Percentiles rank a stretch among this genome's conserved stretches.
These are phyloP conservation scores for Botryosphaeria dothidea DNA, from an alignment of 2,329 filamentous ascomycete genomes.

Conservation along the genomic window DNA sequence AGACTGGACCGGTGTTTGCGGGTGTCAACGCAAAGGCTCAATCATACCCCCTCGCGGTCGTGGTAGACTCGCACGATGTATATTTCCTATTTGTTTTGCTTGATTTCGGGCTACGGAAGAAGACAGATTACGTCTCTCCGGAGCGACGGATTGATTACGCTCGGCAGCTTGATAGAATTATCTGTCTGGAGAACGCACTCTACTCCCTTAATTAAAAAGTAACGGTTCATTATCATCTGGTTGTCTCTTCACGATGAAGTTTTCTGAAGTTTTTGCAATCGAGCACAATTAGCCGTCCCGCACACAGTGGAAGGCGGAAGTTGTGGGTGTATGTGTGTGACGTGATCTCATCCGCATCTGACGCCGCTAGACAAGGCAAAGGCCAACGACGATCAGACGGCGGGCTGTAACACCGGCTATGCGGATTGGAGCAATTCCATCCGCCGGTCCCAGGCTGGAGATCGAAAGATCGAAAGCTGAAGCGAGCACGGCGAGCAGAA, in stretches of 20 bases:
- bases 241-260: no score
- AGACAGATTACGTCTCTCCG: constrained; percentile 1
- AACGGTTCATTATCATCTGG: background rate
- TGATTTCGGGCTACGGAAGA: background rate
- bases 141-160: constrained; percentile 6
- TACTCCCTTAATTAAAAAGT: constrained; percentile 17
- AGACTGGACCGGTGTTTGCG: constrained; percentile 20
- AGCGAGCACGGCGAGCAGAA: background rate
- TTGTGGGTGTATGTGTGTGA: constrained; percentile 12
- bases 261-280: background rate
- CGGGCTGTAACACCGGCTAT: constrained; percentile 6
- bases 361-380: constrained; percentile 2
- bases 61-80: constrained; percentile 19
- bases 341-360: constrained; percentile 13
- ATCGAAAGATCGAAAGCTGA: background rate
- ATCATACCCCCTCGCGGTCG: constrained; percentile 18
- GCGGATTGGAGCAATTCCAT: constrained; percentile 1
- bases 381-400: constrained; percentile 4
- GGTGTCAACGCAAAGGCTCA: constrained; percentile 17
- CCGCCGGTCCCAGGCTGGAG: constrained; percentile 2
- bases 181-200: constrained; percentile 13
- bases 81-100: constrained; percentile 6
- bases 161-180: constrained; percentile 11
- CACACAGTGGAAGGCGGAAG: no score
- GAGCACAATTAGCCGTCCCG: background rate